Evolutionary conservation across 129 eudicot species (phyloP).

Genomic region (Erigeron canadensis): DNA sequence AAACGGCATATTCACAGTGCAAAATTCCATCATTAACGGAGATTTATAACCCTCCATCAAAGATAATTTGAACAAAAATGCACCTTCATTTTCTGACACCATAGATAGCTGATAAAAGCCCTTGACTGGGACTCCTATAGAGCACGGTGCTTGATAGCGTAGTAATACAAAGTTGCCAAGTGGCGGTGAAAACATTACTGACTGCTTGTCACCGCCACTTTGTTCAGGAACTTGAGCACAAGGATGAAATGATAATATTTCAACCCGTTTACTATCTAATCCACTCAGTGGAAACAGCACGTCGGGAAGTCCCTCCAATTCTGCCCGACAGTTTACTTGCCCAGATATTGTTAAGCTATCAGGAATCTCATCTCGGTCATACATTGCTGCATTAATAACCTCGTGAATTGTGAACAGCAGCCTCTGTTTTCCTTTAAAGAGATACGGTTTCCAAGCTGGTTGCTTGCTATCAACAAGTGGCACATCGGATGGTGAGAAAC

Average conservation of each 20-base stretch:
- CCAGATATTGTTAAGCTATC: slow-evolving; percentile 79
- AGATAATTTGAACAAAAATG: slow-evolving; percentile 72
- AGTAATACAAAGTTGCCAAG: slow-evolving; percentile 84
- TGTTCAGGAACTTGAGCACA: slow-evolving; percentile 99
- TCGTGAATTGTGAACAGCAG: slow-evolving; percentile 85
- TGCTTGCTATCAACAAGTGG: slow-evolving; percentile 88
- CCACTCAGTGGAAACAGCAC: slow-evolving; percentile 78
- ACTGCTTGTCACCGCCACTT: slow-evolving; percentile 43
- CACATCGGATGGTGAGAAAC: slow-evolving; percentile 68
- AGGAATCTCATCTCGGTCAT: slow-evolving; percentile 94
- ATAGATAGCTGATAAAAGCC: slow-evolving; percentile 98
- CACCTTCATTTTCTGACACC: slow-evolving; percentile 99
- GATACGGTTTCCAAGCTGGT: slow-evolving; percentile 99
- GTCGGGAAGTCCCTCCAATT: slow-evolving; percentile 91
- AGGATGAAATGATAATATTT: slow-evolving; percentile 81
- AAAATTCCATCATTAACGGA: slow-evolving; percentile 77
- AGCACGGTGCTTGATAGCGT: slow-evolving; percentile 66
- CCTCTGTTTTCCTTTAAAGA: slow-evolving; percentile 86
- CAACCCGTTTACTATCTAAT: slow-evolving; percentile 59
- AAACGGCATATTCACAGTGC: slow-evolving; percentile 96
- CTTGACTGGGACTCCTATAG: slow-evolving; percentile 69
- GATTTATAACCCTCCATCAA: slow-evolving; percentile 87
- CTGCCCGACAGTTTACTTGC: slow-evolving; percentile 97
- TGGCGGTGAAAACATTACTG: slow-evolving; percentile 65
- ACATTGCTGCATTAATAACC: slow-evolving; percentile 85